phyloP scores from a whole-genome alignment of 345 rosid genomes.

The Acer campestre region DNA sequence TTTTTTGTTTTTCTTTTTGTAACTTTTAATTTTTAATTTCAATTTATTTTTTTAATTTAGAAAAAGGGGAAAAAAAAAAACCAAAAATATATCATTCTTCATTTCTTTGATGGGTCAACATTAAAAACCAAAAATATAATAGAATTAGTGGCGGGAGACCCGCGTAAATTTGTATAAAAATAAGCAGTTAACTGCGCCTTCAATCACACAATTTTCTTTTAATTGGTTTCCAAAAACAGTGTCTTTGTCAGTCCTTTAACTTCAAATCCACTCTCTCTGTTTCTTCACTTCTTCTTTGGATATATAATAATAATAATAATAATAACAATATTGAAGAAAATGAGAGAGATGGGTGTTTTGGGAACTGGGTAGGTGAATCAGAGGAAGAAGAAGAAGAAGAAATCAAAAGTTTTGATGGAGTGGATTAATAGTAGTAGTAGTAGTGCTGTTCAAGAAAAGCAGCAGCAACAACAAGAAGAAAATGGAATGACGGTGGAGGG shows the following conservation, averaged over 20 bases:
- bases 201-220: not conserved
- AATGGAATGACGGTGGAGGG: constrained; percentile 21
- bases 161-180: not conserved
- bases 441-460: not conserved
- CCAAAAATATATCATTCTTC: no score
- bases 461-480: not conserved
- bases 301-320: not conserved
- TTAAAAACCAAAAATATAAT: not conserved
- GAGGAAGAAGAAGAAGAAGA: no score
- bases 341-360: not conserved
- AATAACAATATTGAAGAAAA: not conserved
- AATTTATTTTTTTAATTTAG: no score
- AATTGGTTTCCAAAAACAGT: not conserved
- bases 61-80: no score
- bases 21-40: no score
- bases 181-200: constrained; percentile 7
- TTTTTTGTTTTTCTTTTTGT: no score
- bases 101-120: not conserved
- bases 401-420: not conserved
- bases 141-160: not conserved
- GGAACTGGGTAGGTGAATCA: not conserved
- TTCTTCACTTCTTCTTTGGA: not conserved
- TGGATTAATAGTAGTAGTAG: not conserved
- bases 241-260: not conserved
- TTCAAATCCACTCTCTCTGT: not conserved